Base-by-base conservation (phyloP, 2,329 filamentous ascomycete genomes). In the Graphium sp. region DNA sequence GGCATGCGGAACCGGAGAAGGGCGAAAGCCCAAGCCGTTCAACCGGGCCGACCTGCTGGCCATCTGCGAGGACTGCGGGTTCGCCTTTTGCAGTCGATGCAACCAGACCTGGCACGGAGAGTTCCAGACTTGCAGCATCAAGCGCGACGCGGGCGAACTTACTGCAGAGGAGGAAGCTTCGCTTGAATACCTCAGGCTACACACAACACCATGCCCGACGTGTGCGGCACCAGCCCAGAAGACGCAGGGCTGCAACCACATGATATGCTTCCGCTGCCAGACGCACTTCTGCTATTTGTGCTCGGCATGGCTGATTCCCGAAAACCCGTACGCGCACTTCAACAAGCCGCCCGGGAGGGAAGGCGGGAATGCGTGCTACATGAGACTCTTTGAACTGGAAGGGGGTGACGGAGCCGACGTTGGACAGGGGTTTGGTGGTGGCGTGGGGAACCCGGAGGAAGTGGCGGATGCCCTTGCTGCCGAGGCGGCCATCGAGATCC, bases 231-330 rank as follows among this genome's bases (percentile, higher is more conserved):
- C 82, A 0, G 77, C 76, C 14, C 82, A 93, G 47, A 98, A 98
- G 59, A 82, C 78, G 2, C 74, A 81, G 44, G 89, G 89, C 22
- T 98, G 89, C 60, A 94, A 94, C 50, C 85, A 94, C 52, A 95
- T 95, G 84, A 80, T 76, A 28, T 94, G 87, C 53, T 82, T 77
- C 48, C 74, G 81, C 37, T 98, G 89, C 57, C 64, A 76, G 29
- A 79, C 82, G 3, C 87, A 95, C 49, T 95, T 94, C 48, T 98
- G 89, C 56, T 95, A 95, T 41, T 65, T 95, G 2, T 95, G 89
- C 46, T 77, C 78, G 1, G 66, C 74, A n/a, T 95, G 82, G 79
- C 62, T 98, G 23, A 66, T 76, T 32, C 70, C 79, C 0, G 60
- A 56, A 12, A 89, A 93, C 40, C 85, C 85, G 2, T 95, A 95